A percentile compares a stretch with the other conserved stretches of the same genome.
Conservation (phyloP, 2,329 filamentous ascomycete genomes). For the Arthrobotrys entomopaga region DNA sequence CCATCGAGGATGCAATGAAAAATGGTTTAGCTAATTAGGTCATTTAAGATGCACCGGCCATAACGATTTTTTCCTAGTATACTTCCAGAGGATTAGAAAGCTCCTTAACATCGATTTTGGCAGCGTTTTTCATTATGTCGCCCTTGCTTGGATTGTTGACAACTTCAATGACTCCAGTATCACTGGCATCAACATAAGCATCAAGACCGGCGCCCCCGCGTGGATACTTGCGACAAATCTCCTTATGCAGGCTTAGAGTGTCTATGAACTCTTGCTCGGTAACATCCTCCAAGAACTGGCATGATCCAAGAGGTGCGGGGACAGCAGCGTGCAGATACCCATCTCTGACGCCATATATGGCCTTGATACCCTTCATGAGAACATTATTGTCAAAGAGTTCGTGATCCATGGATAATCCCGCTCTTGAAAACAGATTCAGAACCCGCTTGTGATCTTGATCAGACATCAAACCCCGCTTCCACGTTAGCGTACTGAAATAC, state of each 20-base stretch:
- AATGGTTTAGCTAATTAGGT: no score
- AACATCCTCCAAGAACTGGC: constrained; percentile 76
- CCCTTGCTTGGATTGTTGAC: neutral
- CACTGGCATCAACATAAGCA: constrained; percentile 74
- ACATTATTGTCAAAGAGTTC: constrained; percentile 73
- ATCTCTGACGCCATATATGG: constrained; percentile 77
- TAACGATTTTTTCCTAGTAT: neutral
- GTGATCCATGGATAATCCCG: constrained; percentile 77
- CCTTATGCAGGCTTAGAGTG: constrained; percentile 73
- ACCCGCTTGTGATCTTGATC: constrained; percentile 71
- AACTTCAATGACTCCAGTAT: constrained; percentile 72
- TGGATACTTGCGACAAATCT: constrained; percentile 71
- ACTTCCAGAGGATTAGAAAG: neutral
- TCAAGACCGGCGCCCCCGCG: constrained; percentile 74
- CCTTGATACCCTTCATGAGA: constrained; percentile 73
- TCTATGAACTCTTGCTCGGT: constrained; percentile 70
- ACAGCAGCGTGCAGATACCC: constrained; percentile 75
- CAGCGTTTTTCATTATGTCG: neutral
- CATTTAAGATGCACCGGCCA: no score
- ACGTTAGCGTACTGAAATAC: constrained; percentile 75
- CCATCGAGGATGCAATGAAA: no score
- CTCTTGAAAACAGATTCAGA: constrained; percentile 75
- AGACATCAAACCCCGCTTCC: constrained; percentile 71
- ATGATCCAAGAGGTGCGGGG: constrained; percentile 73
- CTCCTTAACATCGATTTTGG: constrained; percentile 3